Conservation (phyloP, 164 flowering plant species). For the Brasenia schreberi region DNA sequence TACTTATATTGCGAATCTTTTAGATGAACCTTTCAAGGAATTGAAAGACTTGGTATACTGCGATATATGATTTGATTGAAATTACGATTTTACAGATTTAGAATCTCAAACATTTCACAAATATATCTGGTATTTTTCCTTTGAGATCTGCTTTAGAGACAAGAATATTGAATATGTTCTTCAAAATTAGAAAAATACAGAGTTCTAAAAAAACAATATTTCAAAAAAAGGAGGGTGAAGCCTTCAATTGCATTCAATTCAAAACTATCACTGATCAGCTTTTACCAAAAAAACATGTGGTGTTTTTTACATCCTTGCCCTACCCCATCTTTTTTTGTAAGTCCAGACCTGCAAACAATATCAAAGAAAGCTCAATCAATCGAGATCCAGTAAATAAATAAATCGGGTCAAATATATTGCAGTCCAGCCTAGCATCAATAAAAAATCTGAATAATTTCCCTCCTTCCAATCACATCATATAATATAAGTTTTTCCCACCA, state of each 20-base stretch:
- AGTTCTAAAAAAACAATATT: too few species aligned
- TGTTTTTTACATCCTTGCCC: neutral
- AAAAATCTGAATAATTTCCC: neutral
- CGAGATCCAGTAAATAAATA: neutral
- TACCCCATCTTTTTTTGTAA: neutral
- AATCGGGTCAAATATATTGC: neutral
- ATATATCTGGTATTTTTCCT: too few species aligned
- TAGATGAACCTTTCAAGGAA: too few species aligned
- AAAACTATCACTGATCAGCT: neutral
- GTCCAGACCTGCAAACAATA: neutral
- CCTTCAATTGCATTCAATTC: neutral
- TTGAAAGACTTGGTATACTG: too few species aligned
- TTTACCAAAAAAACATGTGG: neutral
- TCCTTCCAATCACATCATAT: neutral
- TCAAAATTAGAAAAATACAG: too few species aligned
- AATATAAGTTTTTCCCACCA: neutral
- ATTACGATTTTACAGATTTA: too few species aligned
- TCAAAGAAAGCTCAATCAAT: neutral
- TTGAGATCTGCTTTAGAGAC: too few species aligned
- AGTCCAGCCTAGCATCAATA: neutral
- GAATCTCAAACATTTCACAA: too few species aligned
- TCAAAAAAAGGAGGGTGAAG: neutral
- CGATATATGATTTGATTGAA: too few species aligned
- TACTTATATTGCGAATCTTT: too few species aligned
- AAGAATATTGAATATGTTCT: too few species aligned